phyloP scores from a whole-genome alignment of 2,329 filamentous ascomycete species.

The Sphaceloma murrayae region DNA sequence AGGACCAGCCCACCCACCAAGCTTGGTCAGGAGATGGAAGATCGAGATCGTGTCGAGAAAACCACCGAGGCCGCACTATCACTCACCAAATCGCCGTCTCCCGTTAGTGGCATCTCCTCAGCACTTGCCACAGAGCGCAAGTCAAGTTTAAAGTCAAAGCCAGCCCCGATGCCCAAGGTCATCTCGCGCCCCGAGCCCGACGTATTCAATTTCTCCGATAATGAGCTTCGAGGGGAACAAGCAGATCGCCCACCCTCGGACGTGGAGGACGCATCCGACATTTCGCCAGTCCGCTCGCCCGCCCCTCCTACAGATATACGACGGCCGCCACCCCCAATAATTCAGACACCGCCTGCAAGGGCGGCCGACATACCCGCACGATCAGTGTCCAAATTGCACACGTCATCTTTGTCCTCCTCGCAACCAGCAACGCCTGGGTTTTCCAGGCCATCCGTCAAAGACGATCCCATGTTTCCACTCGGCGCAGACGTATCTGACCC shows the following conservation, averaged over 20 bases:
- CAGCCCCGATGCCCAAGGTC: conserved; percentile 18
- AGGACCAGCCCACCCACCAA: conserved; percentile 3
- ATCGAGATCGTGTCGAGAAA: not conserved
- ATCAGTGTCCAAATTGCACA: conserved; percentile 21
- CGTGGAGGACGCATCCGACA: conserved; percentile 10
- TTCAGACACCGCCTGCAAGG: not conserved
- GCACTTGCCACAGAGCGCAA: conserved; percentile 8
- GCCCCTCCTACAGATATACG: conserved; percentile 7
- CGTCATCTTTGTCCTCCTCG: conserved; percentile 22
- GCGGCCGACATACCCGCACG: not conserved
- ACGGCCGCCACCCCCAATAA: conserved; percentile 15
- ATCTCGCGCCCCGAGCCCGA: conserved; percentile 24
- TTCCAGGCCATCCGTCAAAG: conserved; percentile 25
- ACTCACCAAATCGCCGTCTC: not conserved
- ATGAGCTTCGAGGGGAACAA: conserved; percentile 1
- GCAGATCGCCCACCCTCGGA: conserved; percentile 2
- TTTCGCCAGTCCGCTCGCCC: conserved; percentile 5
- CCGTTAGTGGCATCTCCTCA: not conserved
- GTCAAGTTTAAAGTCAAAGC: not conserved
- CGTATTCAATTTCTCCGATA: conserved; percentile 23
- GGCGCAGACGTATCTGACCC: conserved; percentile 22
- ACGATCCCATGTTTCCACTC: conserved; percentile 26
- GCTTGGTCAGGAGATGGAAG: too few relatives aligned
- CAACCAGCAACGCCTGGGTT: conserved; percentile 30
- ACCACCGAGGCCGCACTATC: not conserved